Percentiles rank a stretch among this genome's conserved stretches.
Evolutionary conservation across 768 basidiomycete species (phyloP).

Genomic region (Tylopilus rubrobrunneus): DNA sequence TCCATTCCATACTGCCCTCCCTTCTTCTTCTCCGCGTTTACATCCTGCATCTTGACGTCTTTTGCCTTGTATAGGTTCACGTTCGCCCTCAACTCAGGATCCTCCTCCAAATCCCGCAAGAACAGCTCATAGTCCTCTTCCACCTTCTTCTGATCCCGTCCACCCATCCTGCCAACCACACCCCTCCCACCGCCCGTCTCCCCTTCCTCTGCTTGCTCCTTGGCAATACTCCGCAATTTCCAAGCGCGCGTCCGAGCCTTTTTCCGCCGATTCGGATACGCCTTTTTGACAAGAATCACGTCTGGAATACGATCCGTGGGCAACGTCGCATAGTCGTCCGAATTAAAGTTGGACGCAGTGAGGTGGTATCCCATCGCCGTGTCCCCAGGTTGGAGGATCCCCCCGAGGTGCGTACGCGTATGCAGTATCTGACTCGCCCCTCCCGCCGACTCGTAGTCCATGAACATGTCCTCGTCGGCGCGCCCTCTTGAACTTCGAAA

Average conservation of each 20-base stretch:
- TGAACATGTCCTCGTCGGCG: conserved; percentile 47
- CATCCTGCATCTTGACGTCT: conserved; percentile 51
- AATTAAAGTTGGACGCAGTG: conserved; percentile 90
- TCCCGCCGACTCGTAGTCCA: conserved; percentile 61
- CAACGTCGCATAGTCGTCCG: conserved; percentile 73
- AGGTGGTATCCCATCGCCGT: conserved; percentile 89
- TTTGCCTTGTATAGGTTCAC: conserved; percentile 84
- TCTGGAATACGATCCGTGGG: conserved; percentile 73
- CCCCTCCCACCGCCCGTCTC: conserved; percentile 75
- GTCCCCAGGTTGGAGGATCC: conserved; percentile 91
- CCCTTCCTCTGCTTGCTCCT: conserved; percentile 84
- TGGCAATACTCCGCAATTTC: conserved; percentile 89
- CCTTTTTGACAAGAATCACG: conserved; percentile 90
- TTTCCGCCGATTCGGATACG: conserved; percentile 91
- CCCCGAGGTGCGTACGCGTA: conserved; percentile 95
- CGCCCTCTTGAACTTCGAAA: conserved; percentile 53
- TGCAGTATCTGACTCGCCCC: conserved; percentile 80
- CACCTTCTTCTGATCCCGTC: conserved; percentile 86
- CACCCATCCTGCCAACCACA: conserved; percentile 87
- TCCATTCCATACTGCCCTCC: conserved; percentile 51
- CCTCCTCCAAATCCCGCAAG: conserved; percentile 91
- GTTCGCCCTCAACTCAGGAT: conserved; percentile 80
- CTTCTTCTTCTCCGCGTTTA: conserved; percentile 19
- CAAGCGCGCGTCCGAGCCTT: conserved; percentile 82
- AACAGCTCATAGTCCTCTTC: conserved; percentile 97